Evolutionary conservation across 2,329 filamentous ascomycete species (phyloP).

Genomic region (Beauveria medogensis): DNA sequence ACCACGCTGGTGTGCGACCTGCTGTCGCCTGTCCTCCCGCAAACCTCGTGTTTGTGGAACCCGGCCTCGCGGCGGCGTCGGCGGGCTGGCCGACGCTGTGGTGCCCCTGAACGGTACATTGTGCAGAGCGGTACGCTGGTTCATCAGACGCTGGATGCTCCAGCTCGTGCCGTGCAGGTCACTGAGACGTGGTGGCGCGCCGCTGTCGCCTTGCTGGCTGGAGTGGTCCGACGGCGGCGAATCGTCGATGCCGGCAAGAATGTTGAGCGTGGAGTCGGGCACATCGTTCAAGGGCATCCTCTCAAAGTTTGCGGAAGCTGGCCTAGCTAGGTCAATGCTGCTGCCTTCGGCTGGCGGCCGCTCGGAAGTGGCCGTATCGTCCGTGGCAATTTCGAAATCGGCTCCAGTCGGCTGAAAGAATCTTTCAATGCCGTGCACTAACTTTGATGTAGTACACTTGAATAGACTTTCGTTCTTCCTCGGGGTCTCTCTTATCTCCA

Average conservation of each 20-base stretch:
- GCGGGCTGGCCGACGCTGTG: background rate
- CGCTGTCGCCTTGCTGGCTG: background rate
- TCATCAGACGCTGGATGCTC: background rate
- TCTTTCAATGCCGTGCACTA: slow-evolving; percentile 18
- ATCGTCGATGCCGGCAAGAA: background rate
- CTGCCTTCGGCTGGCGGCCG: background rate
- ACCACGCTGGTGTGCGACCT: background rate
- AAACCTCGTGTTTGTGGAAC: slow-evolving; percentile 9
- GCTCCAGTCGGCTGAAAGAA: slow-evolving; percentile 21
- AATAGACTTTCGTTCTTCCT: too few species aligned
- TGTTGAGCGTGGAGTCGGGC: slow-evolving; percentile 14
- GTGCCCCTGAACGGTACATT: background rate
- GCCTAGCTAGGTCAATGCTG: background rate
- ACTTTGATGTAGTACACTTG: background rate
- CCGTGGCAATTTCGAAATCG: slow-evolving; percentile 26
- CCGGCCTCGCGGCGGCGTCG: background rate
- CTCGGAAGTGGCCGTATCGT: slow-evolving; percentile 24
- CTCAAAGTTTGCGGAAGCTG: background rate
- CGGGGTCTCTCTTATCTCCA: background rate
- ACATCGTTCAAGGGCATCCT: slow-evolving; percentile 17
- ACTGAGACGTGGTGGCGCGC: background rate
- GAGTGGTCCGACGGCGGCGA: background rate
- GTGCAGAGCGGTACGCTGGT: background rate
- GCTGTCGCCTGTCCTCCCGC: background rate
- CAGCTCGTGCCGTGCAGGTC: slow-evolving; percentile 1